Evolutionary conservation across 805 yeast genomes (phyloP), one percentile per base, ranked within the genome.

Genomic region (Komagataella ulmi): DNA sequence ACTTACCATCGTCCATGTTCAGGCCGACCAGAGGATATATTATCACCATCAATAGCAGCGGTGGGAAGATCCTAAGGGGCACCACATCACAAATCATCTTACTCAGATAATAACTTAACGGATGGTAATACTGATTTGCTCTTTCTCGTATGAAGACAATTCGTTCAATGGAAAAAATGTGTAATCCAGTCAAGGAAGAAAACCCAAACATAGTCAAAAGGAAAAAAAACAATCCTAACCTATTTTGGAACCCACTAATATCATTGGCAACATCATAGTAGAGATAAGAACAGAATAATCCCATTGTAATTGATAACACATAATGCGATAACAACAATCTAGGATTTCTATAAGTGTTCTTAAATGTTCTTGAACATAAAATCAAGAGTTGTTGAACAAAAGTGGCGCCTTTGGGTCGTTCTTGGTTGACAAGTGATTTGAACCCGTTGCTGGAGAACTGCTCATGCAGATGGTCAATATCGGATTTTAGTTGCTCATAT

Each of bases 51-150:
- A 93, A 71, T 30, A 93, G 70, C 3, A 90, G 68, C 2, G 99
- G 99, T 7, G 99, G 99, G n/a, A 93, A 73, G 1, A 93, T 79
- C 57, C 99, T 73, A 57, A 93, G 73, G 3, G 99, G 98, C n/a
- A 93, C 65, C 44, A 93, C 83, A 63, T 93, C 99, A 70, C 97
- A 87, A 2, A 89, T 54, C 44, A 93, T 83, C 63, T 93, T 93
- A 58, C 95, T 84, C 47, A 80, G 59, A 61, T 87, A 93, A 65
- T 90, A 93, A 54, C 95, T 83, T 51, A 83, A 63, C 14, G 99
- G 96, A 54, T 81, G 81, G 66, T 93, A 93, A 65, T 93, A 93
- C 58, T 91, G 91, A 63, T 93, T 93, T 5, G 98, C 89, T 52
- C 99, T 76, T 66, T 93, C 99, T 51, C 97, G 79, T 54, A 93